Conservation (phyloP, 2,329 filamentous ascomycete genomes). For the Aspergillus unguis region DNA sequence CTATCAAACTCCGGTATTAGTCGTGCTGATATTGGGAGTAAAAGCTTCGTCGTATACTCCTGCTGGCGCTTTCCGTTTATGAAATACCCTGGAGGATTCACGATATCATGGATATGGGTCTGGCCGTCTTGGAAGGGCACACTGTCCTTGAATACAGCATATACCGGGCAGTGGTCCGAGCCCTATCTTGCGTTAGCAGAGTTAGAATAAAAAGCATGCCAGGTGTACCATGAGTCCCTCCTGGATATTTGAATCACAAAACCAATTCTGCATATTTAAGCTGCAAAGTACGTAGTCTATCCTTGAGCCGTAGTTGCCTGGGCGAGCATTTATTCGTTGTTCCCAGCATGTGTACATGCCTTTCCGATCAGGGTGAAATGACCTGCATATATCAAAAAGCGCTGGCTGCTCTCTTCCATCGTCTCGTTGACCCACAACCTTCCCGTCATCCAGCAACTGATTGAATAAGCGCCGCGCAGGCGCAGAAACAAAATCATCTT, state of each 20-base stretch:
- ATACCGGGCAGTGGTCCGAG: constrained; percentile 95
- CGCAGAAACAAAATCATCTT: constrained; percentile 68
- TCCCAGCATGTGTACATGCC: constrained; percentile 99
- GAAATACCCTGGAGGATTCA: constrained; percentile 76
- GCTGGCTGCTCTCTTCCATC: constrained; percentile 66
- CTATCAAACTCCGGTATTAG: constrained; percentile 85
- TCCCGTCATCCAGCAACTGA: constrained; percentile 73
- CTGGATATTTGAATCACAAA: constrained; percentile 78
- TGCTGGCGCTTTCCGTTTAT: constrained; percentile 61
- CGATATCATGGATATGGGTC: constrained; percentile 63
- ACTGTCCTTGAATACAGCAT: constrained; percentile 65
- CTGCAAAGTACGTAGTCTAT: constrained; percentile 94
- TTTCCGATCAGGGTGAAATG: constrained; percentile 71
- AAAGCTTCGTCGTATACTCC: constrained; percentile 63
- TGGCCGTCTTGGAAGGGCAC: constrained; percentile 53
- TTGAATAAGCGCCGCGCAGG: constrained; percentile 78
- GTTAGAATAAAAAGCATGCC: neutral
- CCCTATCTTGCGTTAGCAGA: constrained; percentile 50
- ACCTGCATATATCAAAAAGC: constrained; percentile 78
- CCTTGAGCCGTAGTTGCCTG: constrained; percentile 84
- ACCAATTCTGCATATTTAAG: constrained; percentile 73
- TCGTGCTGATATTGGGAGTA: constrained; percentile 73
- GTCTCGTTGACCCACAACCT: constrained; percentile 63
- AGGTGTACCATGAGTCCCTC: constrained; percentile 69
- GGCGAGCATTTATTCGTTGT: constrained; percentile 89